Evolutionary conservation across 2,329 filamentous ascomycete species (phyloP).

Genomic region (Aspergillus flavus): DNA sequence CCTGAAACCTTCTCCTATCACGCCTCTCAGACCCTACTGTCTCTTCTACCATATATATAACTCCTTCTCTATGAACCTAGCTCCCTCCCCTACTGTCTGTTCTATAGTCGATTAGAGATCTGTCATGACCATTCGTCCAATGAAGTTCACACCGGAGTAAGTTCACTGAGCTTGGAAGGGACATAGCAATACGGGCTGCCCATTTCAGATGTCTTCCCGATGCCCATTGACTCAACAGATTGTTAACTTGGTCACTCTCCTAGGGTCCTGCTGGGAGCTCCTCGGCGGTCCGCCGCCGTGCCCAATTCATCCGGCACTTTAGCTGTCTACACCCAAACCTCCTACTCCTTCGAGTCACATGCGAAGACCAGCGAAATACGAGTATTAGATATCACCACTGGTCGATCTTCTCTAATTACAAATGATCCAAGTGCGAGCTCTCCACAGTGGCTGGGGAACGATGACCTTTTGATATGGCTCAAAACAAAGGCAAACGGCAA

Average conservation of each 20-base stretch:
- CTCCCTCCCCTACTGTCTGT: constrained; percentile 15
- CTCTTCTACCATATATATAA: not conserved
- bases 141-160: constrained; percentile 48
- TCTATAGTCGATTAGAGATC: constrained; percentile 23
- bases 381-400: constrained; percentile 46
- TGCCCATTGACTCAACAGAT: not conserved
- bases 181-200: not conserved
- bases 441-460: constrained; percentile 50
- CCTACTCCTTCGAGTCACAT: constrained; percentile 54
- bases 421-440: constrained; percentile 49
- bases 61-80: no score
- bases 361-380: constrained; percentile 50
- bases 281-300: constrained; percentile 47
- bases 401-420: constrained; percentile 45
- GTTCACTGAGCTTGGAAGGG: constrained; percentile 3
- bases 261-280: constrained; percentile 51
- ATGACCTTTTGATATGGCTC: constrained; percentile 50
- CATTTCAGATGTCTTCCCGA: not conserved
- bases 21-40: not conserved
- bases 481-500: constrained; percentile 49
- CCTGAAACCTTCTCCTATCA: not conserved
- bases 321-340: constrained; percentile 51
- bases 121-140: constrained; percentile 44
- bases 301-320: constrained; percentile 51
- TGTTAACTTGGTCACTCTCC: constrained; percentile 4